Percentiles rank a stretch among this genome's conserved stretches.
Evolutionary conservation across 1,139 yeast genomes (phyloP).

Genomic region (Fermentozyma sake): DNA sequence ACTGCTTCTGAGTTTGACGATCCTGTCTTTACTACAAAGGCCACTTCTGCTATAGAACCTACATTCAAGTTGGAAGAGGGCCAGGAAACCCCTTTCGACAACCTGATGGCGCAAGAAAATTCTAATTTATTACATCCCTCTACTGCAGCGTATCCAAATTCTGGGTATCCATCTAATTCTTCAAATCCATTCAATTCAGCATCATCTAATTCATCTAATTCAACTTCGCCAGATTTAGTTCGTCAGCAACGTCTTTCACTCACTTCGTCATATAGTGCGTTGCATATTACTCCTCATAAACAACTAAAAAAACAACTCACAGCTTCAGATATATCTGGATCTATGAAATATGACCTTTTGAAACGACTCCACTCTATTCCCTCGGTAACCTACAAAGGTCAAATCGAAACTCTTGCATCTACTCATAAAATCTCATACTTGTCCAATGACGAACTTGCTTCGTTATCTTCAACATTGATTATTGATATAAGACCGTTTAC

Average conservation of each 20-base stretch:
- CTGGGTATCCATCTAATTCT: too few relatives aligned
- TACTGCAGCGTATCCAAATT: too few relatives aligned
- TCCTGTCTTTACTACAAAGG: too few relatives aligned
- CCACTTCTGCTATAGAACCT: conserved; percentile 11
- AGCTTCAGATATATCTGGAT: conserved; percentile 13
- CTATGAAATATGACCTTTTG: conserved; percentile 15
- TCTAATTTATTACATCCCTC: too few relatives aligned
- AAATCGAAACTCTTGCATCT: conserved; percentile 7
- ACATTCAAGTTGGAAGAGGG: conserved; percentile 3
- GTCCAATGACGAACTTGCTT: conserved; percentile 1
- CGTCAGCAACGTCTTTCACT: conserved; percentile 2
- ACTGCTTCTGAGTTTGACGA: too few relatives aligned
- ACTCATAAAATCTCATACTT: not conserved
- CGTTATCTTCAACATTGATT: too few relatives aligned
- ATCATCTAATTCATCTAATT: too few relatives aligned
- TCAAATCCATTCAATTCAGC: too few relatives aligned
- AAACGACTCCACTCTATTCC: conserved; percentile 14
- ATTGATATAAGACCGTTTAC: conserved; percentile 72
- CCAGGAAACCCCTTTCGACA: too few relatives aligned
- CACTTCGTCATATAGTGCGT: not conserved
- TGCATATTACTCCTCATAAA: conserved; percentile 4
- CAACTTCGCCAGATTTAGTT: conserved; percentile 1
- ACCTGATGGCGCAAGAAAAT: too few relatives aligned
- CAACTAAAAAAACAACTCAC: conserved; percentile 14
- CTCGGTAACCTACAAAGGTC: conserved; percentile 9